Evolutionary conservation across 805 yeast species (phyloP).

Genomic region (Cyberlindnera samutprakarnensis): DNA sequence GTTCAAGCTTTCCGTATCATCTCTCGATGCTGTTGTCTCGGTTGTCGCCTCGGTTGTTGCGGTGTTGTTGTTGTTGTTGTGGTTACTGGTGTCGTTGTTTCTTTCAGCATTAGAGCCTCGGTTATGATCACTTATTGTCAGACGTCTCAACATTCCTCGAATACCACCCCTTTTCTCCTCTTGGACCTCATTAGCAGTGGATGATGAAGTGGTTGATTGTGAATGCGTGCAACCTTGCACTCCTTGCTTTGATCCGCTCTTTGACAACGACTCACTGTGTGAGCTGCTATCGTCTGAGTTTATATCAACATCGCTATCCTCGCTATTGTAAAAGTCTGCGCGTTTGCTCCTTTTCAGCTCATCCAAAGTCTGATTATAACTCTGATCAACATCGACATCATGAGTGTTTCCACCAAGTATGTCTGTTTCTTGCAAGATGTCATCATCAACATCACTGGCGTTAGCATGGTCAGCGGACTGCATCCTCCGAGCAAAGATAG

Average conservation of each 20-base stretch:
- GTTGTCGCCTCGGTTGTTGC: too few relatives aligned
- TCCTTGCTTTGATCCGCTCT: too few relatives aligned
- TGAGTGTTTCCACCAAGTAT: conserved; percentile 5
- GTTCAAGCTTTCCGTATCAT: conserved; percentile 3
- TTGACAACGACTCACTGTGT: too few relatives aligned
- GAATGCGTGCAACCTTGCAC: too few relatives aligned
- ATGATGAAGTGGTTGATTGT: background rate
- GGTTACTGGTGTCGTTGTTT: too few relatives aligned
- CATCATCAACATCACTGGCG: conserved; percentile 3
- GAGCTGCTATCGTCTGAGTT: conserved; percentile 16
- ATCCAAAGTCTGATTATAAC: conserved; percentile 13
- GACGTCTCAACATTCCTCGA: conserved; percentile 14
- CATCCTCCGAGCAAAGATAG: conserved; percentile 18
- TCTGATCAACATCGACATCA: conserved; percentile 4
- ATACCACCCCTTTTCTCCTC: conserved; percentile 9
- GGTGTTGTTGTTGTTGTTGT: too few relatives aligned
- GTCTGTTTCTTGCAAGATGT: conserved; percentile 6
- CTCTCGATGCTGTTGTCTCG: too few relatives aligned
- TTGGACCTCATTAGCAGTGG: conserved; percentile 4
- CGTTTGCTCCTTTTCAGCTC: conserved; percentile 10
- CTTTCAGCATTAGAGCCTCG: background rate
- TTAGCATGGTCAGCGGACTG: conserved; percentile 11
- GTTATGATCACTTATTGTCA: conserved; percentile 6
- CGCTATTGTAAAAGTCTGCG: conserved; percentile 14
- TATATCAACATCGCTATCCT: conserved; percentile 19